These are phyloP conservation scores for Malus sylvestris DNA, from an alignment of 306 rosid species.

Conservation along the genomic window DNA sequence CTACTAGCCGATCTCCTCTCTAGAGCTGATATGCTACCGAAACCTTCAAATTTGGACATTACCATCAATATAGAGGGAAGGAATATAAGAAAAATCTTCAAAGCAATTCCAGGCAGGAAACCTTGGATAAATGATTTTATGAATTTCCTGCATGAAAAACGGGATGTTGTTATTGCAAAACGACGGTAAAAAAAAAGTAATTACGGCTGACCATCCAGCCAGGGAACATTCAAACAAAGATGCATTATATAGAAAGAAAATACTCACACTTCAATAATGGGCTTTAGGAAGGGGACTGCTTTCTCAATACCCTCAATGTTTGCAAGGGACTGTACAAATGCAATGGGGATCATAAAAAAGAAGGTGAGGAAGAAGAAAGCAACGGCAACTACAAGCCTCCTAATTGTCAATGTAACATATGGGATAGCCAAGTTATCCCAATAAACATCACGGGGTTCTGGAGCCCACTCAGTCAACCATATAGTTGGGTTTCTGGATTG, in stretches of 20 bases:
- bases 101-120: constrained; percentile 92
- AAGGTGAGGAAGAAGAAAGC: constrained; percentile 97
- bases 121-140: constrained; percentile 84
- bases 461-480: constrained; percentile 99
- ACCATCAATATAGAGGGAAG: constrained; percentile 80
- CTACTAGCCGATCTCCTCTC: constrained; percentile 88
- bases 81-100: constrained; percentile 86
- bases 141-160: constrained; percentile 43
- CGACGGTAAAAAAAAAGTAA: background rate
- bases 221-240: background rate
- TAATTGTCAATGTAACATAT: constrained; percentile 75
- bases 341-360: constrained; percentile 97
- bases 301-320: constrained; percentile 88
- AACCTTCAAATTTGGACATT: constrained; percentile 95
- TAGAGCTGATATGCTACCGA: constrained; percentile 53
- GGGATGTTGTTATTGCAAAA: background rate
- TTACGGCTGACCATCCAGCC: background rate
- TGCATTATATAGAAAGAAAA: background rate
- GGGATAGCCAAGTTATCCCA: constrained; percentile 98
- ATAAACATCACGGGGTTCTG: constrained; percentile 86
- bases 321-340: constrained; percentile 91
- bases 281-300: constrained; percentile 66
- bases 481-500: constrained; percentile 79
- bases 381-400: constrained; percentile 75
- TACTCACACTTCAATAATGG: constrained; percentile 68